Conservation (phyloP, 495 filamentous ascomycete species). For the Xylona heveae region DNA sequence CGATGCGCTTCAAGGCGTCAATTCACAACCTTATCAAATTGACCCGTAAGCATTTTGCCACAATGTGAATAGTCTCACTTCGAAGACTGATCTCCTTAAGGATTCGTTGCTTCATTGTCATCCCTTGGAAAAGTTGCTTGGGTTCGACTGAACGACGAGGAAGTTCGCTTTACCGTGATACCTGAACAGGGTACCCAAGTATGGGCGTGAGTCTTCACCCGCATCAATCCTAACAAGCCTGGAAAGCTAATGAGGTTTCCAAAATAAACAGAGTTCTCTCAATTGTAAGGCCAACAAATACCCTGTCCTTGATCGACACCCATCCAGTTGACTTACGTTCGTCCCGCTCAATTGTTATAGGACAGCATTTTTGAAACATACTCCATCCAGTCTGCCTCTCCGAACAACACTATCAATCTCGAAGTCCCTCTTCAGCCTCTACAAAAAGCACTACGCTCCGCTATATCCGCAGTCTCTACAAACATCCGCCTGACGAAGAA, state of each 20-base stretch:
- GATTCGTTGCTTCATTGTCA: conserved; percentile 64
- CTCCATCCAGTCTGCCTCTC: conserved; percentile 60
- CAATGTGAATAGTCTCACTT: neutral
- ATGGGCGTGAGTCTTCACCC: conserved; percentile 54
- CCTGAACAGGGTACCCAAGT: conserved; percentile 87
- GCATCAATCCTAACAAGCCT: neutral
- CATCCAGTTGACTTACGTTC: conserved; percentile 1
- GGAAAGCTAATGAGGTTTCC: conserved; percentile 2
- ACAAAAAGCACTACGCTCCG: conserved; percentile 70
- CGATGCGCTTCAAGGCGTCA: conserved; percentile 64
- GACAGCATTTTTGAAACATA: conserved; percentile 83
- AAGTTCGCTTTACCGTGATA: conserved; percentile 83
- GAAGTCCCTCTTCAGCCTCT: conserved; percentile 70
- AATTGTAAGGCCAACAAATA: conserved; percentile 11
- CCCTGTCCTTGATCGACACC: neutral
- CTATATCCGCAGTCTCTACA: conserved; percentile 50
- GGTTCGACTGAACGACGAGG: conserved; percentile 70
- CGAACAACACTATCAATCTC: conserved; percentile 75
- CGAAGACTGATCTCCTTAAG: conserved; percentile 18
- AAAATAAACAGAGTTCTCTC: conserved; percentile 13
- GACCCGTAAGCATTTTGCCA: conserved; percentile 36
- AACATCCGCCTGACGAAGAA: conserved; percentile 83
- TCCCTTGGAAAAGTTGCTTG: conserved; percentile 84
- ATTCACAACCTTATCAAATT: conserved; percentile 68
- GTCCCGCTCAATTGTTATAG: conserved; percentile 16